phyloP scores from a whole-genome alignment of 345 rosid species.

The Hibiscus trionum region DNA sequence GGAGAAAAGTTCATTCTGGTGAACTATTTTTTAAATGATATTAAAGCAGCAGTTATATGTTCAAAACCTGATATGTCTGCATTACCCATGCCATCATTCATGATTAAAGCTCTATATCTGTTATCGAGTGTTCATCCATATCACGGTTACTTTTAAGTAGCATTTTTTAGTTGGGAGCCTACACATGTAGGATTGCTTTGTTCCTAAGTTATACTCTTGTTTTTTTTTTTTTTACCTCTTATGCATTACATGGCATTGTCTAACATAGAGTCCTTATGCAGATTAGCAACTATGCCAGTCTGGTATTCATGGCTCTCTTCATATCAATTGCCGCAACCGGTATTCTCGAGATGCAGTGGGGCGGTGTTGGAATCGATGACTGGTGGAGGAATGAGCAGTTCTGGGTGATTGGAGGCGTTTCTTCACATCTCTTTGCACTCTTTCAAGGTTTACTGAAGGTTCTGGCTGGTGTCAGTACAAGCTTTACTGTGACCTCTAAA shows the following conservation, averaged over 20 bases:
- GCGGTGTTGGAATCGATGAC: constrained; percentile 88
- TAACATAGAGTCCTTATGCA: constrained; percentile 24
- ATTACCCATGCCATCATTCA: too few species aligned
- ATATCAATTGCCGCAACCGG: constrained; percentile 91
- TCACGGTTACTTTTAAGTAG: too few species aligned
- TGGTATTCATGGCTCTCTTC: constrained; percentile 81
- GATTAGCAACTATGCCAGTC: constrained; percentile 93
- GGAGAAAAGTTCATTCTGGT: too few species aligned
- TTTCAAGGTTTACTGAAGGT: constrained; percentile 94
- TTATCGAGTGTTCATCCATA: too few species aligned
- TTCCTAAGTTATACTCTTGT: background rate
- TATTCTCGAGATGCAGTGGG: constrained; percentile 98
- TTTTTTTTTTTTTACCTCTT: background rate
- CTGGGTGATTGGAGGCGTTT: constrained; percentile 98
- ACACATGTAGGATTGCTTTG: background rate
- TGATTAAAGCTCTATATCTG: too few species aligned
- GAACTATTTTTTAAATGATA: too few species aligned
- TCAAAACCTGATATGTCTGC: too few species aligned
- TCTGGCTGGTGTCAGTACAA: constrained; percentile 85
- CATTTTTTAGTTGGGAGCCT: background rate
- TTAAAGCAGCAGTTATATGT: too few species aligned
- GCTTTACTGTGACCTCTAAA: constrained; percentile 91
- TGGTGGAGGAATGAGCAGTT: constrained; percentile 99
- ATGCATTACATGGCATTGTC: background rate
- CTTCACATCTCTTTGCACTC: constrained; percentile 89